Evolutionary conservation across 139 green algal genomes (phyloP).

Genomic region (Picocystis salinarum): DNA sequence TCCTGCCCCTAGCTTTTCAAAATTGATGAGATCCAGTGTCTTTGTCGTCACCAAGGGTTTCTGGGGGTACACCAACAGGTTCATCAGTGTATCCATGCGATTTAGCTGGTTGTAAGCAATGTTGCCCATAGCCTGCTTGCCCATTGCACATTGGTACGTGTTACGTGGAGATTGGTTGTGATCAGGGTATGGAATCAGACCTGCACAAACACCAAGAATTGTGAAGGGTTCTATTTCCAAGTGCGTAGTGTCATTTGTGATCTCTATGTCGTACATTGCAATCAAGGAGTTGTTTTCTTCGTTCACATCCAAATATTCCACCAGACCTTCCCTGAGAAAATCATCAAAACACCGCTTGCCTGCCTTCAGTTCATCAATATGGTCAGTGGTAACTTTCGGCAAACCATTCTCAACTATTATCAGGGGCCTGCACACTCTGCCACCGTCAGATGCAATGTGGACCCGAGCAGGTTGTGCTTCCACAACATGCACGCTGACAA

Average conservation of each 20-base stretch:
- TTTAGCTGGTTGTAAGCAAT: constrained; percentile 87
- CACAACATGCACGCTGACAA: constrained; percentile 57
- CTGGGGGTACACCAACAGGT: constrained; percentile 90
- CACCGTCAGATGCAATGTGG: constrained; percentile 65
- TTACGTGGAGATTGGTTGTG: constrained; percentile 99
- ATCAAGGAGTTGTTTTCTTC: constrained; percentile 89
- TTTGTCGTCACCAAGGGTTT: constrained; percentile 87
- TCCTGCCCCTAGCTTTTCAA: constrained; percentile 83
- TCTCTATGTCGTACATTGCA: constrained; percentile 65
- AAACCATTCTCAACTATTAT: constrained; percentile 86
- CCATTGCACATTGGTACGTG: constrained; percentile 79
- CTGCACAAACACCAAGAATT: constrained; percentile 91
- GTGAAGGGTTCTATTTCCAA: constrained; percentile 98
- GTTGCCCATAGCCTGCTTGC: constrained; percentile 99
- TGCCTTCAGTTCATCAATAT: constrained; percentile 47
- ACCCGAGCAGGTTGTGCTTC: constrained; percentile 21
- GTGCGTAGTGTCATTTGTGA: constrained; percentile 51
- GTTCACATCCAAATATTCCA: constrained; percentile 97
- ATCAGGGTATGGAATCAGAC: constrained; percentile 94
- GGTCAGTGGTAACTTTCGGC: constrained; percentile 54
- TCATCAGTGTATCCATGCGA: constrained; percentile 90
- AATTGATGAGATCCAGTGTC: constrained; percentile 80
- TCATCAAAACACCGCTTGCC: constrained; percentile 53
- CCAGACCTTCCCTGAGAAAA: constrained; percentile 59
- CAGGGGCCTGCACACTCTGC: constrained; percentile 85